Conservation (phyloP, 2,329 filamentous ascomycete genomes). For the Penicillium sclerotigenum region DNA sequence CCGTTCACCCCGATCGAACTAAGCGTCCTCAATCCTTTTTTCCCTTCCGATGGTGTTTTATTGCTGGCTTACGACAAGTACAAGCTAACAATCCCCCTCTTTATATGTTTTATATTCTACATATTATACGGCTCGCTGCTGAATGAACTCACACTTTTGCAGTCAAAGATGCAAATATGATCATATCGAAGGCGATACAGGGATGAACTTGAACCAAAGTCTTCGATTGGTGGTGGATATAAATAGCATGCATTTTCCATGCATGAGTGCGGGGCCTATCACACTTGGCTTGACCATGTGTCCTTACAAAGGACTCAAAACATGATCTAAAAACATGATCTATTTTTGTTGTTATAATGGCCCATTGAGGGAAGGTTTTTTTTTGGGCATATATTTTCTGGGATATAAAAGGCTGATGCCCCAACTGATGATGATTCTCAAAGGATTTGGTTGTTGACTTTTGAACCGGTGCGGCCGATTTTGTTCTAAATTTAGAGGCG, state of each 20-base stretch:
- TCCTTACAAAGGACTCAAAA: neutral
- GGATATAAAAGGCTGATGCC: neutral
- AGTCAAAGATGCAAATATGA: neutral
- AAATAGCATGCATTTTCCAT: neutral
- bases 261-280: constrained; percentile 3
- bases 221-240: neutral
- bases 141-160: neutral
- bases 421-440: neutral
- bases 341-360: neutral
- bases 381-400: neutral
- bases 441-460: neutral
- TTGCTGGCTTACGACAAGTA: neutral
- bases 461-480: neutral
- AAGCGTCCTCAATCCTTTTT: neutral
- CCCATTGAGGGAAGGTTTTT: neutral
- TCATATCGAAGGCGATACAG: neutral
- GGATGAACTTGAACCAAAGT: neutral
- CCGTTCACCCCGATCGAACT: neutral
- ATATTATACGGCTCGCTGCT: neutral
- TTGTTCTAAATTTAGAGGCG: constrained; percentile 18
- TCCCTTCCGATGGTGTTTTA: neutral
- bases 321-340: too few relatives aligned
- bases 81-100: neutral
- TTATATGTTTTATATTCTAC: neutral
- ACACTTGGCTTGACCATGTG: neutral